These are phyloP conservation scores for Neobulgaria alba DNA, from an alignment of 2,329 filamentous ascomycete species.

Conservation along the genomic window DNA sequence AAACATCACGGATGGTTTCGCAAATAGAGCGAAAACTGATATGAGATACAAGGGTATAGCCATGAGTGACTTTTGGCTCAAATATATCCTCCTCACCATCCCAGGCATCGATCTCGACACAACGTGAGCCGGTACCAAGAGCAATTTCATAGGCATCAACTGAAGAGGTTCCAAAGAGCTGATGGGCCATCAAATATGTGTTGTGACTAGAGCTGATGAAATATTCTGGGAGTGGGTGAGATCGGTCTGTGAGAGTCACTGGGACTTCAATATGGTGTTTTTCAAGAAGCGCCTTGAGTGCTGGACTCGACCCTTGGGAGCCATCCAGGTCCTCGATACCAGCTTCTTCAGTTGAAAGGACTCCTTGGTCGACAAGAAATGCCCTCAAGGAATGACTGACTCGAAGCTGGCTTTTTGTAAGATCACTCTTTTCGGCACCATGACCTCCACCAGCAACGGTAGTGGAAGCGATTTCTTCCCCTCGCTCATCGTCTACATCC, in stretches of 20 bases:
- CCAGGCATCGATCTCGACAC: constrained; percentile 69
- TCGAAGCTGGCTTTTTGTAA: constrained; percentile 44
- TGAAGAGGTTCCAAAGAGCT: constrained; percentile 56
- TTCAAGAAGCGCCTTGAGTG: constrained; percentile 43
- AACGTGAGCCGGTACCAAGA: constrained; percentile 53
- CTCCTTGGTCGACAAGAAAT: constrained; percentile 44
- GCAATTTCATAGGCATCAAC: constrained; percentile 56
- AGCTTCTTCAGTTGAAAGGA: constrained; percentile 41
- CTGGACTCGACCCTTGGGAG: constrained; percentile 31
- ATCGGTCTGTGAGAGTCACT: constrained; percentile 43
- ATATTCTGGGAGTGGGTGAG: constrained; percentile 57
- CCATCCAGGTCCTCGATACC: constrained; percentile 34
- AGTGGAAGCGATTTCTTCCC: constrained; percentile 4
- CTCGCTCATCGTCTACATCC: constrained; percentile 7
- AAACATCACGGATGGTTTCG: constrained; percentile 53
- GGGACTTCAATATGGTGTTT: constrained; percentile 52
- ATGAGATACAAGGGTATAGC: constrained; percentile 58
- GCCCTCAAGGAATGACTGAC: constrained; percentile 50
- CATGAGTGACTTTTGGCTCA: constrained; percentile 64
- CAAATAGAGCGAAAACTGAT: constrained; percentile 57
- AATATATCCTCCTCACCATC: constrained; percentile 50
- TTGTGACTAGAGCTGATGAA: constrained; percentile 68
- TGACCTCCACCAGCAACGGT: constrained; percentile 17
- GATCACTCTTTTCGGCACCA: constrained; percentile 28
- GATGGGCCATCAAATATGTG: constrained; percentile 62